A percentile compares a stretch with the other conserved stretches of the same genome.
Evolutionary conservation across 2,329 filamentous ascomycete species (phyloP).

Genomic region (Leptographium radiaticola): DNA sequence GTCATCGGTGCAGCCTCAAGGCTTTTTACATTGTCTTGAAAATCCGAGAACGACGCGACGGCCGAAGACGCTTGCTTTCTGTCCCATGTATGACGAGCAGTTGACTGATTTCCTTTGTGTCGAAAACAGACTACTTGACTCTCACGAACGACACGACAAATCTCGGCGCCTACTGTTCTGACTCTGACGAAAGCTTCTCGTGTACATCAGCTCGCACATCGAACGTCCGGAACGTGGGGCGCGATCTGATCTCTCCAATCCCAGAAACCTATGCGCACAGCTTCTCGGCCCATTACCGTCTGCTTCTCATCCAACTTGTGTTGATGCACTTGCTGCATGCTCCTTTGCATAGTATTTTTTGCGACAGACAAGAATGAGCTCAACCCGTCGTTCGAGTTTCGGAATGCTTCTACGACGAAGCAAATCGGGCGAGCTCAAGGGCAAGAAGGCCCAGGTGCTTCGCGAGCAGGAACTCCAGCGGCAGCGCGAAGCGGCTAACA

Average conservation of each 20-base stretch:
- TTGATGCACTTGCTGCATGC: not conserved
- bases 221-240: not conserved
- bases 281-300: too few relatives aligned
- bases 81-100: too few relatives aligned
- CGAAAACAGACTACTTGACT: too few relatives aligned
- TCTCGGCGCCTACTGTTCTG: not conserved
- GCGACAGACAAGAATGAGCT: constrained; percentile 20
- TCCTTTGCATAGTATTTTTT: not conserved
- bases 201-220: not conserved
- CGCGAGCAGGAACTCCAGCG: constrained; percentile 37
- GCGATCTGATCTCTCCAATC: not conserved
- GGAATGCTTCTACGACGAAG: constrained; percentile 52
- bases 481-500: constrained; percentile 30
- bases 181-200: not conserved
- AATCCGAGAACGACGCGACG: too few relatives aligned
- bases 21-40: too few relatives aligned
- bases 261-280: not conserved
- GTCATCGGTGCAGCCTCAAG: too few relatives aligned
- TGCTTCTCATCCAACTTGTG: too few relatives aligned
- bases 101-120: too few relatives aligned
- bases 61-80: too few relatives aligned
- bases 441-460: constrained; percentile 45
- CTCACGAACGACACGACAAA: too few relatives aligned
- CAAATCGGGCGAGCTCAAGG: constrained; percentile 53
- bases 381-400: constrained; percentile 31